Evolutionary conservation across 2,329 filamentous ascomycete species (phyloP).

Genomic region (Knufia petricola): DNA sequence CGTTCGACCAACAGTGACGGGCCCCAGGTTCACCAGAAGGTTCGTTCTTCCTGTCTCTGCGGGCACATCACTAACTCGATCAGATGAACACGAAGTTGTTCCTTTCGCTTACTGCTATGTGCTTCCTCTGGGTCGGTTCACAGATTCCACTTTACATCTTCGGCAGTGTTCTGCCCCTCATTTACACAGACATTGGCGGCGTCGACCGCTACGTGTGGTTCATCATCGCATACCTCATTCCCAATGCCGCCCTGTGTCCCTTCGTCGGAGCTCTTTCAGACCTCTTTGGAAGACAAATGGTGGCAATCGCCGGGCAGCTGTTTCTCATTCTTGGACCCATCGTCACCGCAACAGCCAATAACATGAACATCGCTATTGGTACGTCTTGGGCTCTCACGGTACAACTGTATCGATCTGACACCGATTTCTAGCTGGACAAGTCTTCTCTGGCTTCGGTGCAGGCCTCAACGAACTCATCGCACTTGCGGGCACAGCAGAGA

Average conservation of each 20-base stretch:
- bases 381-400: neutral
- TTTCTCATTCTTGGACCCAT: slow-evolving; percentile 52
- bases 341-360: slow-evolving; percentile 46
- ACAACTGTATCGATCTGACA: too few relatives aligned
- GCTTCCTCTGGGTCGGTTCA: slow-evolving; percentile 52
- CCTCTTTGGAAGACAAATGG: slow-evolving; percentile 51
- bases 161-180: slow-evolving; percentile 42
- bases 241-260: slow-evolving; percentile 47
- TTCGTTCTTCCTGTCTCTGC: too few relatives aligned
- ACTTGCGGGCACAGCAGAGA: slow-evolving; percentile 56
- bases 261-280: slow-evolving; percentile 60
- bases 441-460: slow-evolving; percentile 54
- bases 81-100: too few relatives aligned
- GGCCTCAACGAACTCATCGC: slow-evolving; percentile 61
- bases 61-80: too few relatives aligned
- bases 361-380: slow-evolving; percentile 47
- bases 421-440: slow-evolving; percentile 46
- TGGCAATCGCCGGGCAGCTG: slow-evolving; percentile 46
- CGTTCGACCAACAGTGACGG: too few relatives aligned
- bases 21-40: too few relatives aligned
- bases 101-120: slow-evolving; percentile 50
- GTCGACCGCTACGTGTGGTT: slow-evolving; percentile 53
- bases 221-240: slow-evolving; percentile 45
- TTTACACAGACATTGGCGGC: slow-evolving; percentile 53
- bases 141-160: slow-evolving; percentile 50